Conservation (phyloP, 1,284 basidiomycete species). For the Tetrapyrgos nigripes region DNA sequence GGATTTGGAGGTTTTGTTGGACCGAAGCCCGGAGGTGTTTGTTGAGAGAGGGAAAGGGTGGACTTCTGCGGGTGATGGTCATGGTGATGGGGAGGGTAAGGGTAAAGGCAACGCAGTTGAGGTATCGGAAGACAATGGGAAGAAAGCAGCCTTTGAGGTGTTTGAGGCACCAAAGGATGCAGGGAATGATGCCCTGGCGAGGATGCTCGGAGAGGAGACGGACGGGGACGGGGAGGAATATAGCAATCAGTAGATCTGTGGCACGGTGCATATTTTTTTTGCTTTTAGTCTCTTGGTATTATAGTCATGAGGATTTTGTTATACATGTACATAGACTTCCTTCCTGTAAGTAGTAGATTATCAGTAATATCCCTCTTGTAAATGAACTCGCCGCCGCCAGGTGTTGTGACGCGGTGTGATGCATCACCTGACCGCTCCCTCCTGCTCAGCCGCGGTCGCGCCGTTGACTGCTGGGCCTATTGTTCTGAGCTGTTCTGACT, state of each 20-base stretch:
- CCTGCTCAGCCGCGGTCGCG: too few relatives aligned
- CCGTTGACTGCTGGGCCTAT: too few relatives aligned
- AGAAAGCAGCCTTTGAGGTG: constrained; percentile 81
- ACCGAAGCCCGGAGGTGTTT: constrained; percentile 84
- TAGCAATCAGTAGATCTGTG: neutral
- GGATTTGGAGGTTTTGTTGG: constrained; percentile 83
- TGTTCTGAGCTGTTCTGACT: too few relatives aligned
- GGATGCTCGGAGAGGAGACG: constrained; percentile 65
- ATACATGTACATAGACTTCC: too few relatives aligned
- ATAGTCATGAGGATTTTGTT: too few relatives aligned
- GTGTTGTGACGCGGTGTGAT: too few relatives aligned
- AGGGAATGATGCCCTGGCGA: constrained; percentile 76
- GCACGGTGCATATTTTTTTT: too few relatives aligned
- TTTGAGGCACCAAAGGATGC: constrained; percentile 77
- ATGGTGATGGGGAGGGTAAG: constrained; percentile 15
- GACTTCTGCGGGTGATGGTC: constrained; percentile 53
- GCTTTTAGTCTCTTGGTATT: too few relatives aligned
- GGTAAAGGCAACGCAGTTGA: constrained; percentile 25
- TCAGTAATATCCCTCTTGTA: too few relatives aligned
- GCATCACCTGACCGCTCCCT: too few relatives aligned
- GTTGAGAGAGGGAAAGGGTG: constrained; percentile 81
- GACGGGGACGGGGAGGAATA: constrained; percentile 13
- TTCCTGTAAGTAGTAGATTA: too few relatives aligned
- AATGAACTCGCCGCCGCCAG: too few relatives aligned
- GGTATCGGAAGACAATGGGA: constrained; percentile 34